Evolutionary conservation across 2,329 filamentous ascomycete genomes (phyloP), one percentile per base, ranked within the genome.

Genomic region (Fusarium secorum): DNA sequence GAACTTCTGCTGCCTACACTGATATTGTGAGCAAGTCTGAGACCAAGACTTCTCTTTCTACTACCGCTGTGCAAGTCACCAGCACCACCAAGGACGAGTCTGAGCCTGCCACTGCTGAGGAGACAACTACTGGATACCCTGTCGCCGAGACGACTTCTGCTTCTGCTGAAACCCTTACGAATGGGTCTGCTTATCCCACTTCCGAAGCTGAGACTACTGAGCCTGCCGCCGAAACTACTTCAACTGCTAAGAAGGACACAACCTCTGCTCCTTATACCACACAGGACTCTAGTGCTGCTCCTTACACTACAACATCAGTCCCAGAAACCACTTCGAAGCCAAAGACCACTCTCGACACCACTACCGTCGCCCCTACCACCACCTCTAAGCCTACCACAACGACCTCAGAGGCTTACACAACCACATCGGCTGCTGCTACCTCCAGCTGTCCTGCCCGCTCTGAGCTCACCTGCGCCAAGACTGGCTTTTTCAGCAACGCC

Each of bases 321-420:
- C 53, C 53, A 2, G 41, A 55, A 17, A 52, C 62, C 15, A 45
- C 63, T 44, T 13, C 32, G 13, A 55, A 71, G 63, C 45, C 63
- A 36, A 42, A 46, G 9, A 67, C 54, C 17, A 70, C 68, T 32
- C 57, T 58, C n/a, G 51, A 54, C 24, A 59, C 36, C 24, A 54
- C 52, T 24, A 68, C 64, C 24, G 5, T 33, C 24, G 39, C 48
- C 28, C 55, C 56, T 32, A 45, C 45, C 11, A 48, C 68, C 18
- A 64, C 51, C 32, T 46, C 55, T 13, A 24, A 44, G 7, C 28
- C 68, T 24, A 32, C 54, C 18, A 48, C 60, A 4, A 70, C 60
- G 14, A 66, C 68, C 24, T 66, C 66, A 18, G n/a, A 70, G 26
- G 42, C 60, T 28, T 30, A 61, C n/a, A 54, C 44, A 13, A 60